These are phyloP conservation scores for Metarhizium rileyi DNA, from an alignment of 2,329 filamentous ascomycete species.

Conservation along the genomic window DNA sequence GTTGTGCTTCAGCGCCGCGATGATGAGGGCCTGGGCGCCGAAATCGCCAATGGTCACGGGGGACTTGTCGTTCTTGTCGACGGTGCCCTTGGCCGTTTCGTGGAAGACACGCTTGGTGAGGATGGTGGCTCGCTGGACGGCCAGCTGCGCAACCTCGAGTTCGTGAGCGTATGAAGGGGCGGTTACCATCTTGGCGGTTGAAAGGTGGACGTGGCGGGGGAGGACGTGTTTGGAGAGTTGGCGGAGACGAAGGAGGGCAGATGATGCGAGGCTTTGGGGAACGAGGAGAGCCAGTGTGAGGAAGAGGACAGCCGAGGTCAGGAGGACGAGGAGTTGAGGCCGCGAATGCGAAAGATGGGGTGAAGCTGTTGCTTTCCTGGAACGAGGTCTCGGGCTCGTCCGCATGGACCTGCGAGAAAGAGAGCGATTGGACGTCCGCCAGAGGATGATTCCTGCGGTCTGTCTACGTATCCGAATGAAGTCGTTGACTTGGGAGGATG, in stretches of 20 bases:
- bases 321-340: background rate
- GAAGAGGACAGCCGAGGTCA: slow-evolving; percentile 7
- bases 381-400: background rate
- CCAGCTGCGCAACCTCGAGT: slow-evolving; percentile 73
- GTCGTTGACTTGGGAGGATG: too few relatives aligned
- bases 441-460: too few relatives aligned
- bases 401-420: background rate
- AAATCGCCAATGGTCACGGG: slow-evolving; percentile 98
- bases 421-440: too few relatives aligned
- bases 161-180: slow-evolving; percentile 58
- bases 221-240: slow-evolving; percentile 6
- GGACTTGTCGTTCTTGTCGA: slow-evolving; percentile 84
- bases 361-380: background rate
- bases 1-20: slow-evolving; percentile 75
- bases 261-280: slow-evolving; percentile 10
- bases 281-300: slow-evolving; percentile 19
- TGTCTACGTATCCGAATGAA: too few relatives aligned
- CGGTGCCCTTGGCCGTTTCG: slow-evolving; percentile 87
- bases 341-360: background rate
- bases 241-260: slow-evolving; percentile 17
- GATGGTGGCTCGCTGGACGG: slow-evolving; percentile 66
- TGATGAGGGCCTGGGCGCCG: slow-evolving; percentile 93
- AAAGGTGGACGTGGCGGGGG: slow-evolving; percentile 8
- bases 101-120: slow-evolving; percentile 49
- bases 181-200: slow-evolving; percentile 23